Percentiles rank a stretch among this genome's conserved stretches.
phyloP scores from a whole-genome alignment of 345 rosid genomes.

The Heritiera fomes region DNA sequence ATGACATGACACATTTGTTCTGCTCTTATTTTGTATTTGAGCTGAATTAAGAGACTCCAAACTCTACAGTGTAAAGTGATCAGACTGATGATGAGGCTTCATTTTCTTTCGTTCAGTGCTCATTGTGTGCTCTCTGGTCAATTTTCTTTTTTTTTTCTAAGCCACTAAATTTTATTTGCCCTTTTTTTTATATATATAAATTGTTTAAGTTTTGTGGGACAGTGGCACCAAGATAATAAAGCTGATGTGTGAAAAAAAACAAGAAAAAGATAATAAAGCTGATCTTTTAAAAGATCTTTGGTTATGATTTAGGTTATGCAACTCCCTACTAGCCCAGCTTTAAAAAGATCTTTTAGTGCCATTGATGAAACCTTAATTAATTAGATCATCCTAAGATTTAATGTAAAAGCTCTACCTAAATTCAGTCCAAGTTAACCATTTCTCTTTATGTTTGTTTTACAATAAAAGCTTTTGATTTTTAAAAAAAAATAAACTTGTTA shows the following conservation, averaged over 20 bases:
- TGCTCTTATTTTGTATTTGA: neutral
- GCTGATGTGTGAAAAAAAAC: neutral
- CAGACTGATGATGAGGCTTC: neutral
- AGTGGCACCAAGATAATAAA: neutral
- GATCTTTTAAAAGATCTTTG: neutral
- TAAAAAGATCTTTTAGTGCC: neutral
- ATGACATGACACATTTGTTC: neutral
- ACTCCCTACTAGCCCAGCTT: too few relatives aligned
- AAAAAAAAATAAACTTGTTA: too few relatives aligned
- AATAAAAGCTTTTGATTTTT: too few relatives aligned
- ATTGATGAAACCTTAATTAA: neutral
- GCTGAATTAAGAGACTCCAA: neutral
- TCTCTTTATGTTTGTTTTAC: neutral
- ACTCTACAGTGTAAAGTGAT: neutral
- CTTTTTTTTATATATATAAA: neutral
- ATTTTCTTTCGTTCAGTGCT: conserved; percentile 1
- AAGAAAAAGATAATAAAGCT: too few relatives aligned
- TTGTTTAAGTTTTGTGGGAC: neutral
- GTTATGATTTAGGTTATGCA: neutral
- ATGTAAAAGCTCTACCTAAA: neutral
- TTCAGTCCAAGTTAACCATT: neutral
- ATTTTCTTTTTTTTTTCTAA: neutral
- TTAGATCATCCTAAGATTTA: neutral
- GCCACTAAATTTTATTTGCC: neutral
- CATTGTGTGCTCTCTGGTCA: neutral